phyloP scores from a whole-genome alignment of 768 basidiomycete genomes.

The Russula sp. region DNA sequence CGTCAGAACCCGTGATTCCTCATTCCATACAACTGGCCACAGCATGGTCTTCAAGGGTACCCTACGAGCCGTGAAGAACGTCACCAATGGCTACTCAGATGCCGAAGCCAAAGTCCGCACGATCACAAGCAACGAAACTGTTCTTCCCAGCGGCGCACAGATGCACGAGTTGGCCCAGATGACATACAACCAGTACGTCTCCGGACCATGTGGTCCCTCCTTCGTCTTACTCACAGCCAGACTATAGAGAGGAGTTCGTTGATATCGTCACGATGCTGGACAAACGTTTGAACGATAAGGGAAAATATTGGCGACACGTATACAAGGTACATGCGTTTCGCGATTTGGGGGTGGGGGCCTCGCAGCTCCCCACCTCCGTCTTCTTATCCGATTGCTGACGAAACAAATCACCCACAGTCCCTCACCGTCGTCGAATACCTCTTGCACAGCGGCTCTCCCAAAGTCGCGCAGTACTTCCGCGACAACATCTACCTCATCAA shows the following conservation, averaged over 20 bases:
- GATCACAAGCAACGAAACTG: constrained; percentile 92
- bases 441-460: constrained; percentile 89
- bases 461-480: constrained; percentile 92
- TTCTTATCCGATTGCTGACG: neutral
- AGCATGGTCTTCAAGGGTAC: constrained; percentile 44
- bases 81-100: constrained; percentile 91
- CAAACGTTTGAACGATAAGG: constrained; percentile 95
- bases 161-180: constrained; percentile 97
- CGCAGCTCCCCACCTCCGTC: too few species aligned
- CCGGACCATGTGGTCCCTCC: neutral
- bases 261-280: constrained; percentile 99
- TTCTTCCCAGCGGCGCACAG: constrained; percentile 92
- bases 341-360: neutral
- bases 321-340: constrained; percentile 65
- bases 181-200: constrained; percentile 83
- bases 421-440: constrained; percentile 89
- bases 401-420: constrained; percentile 38
- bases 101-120: constrained; percentile 91
- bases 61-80: constrained; percentile 82
- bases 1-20: neutral
- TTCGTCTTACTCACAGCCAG: constrained; percentile 23
- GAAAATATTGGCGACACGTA: constrained; percentile 98
- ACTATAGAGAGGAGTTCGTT: constrained; percentile 73
- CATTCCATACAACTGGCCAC: neutral
- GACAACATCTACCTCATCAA: constrained; percentile 96